Evolutionary conservation across 352 stramenopile species (phyloP), one percentile per base, ranked within the genome.

Genomic region (Thraustochytrium sp.): DNA sequence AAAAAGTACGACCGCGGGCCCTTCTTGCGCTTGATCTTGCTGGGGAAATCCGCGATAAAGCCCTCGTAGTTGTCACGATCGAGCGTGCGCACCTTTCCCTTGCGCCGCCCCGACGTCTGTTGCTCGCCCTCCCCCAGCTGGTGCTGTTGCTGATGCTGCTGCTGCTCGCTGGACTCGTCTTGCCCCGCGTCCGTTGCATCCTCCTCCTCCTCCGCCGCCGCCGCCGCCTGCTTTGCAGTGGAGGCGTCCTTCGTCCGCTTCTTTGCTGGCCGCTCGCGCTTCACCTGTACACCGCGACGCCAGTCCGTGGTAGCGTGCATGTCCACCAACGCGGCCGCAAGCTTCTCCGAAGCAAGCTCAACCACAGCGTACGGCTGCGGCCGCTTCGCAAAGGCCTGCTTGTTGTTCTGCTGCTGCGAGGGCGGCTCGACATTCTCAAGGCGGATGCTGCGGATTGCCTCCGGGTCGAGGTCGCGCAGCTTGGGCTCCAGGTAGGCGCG

Each of bases 11-110:
- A 61, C 23, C 68, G 48, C 48, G 53, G 48, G 5, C 44, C 53
- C 68, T 80, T 80, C 26, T 80, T 80, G 31, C 62, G 37, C 29
- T 75, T 51, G 3, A 54, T 51, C 31, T 80, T 80, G 48, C 53
- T 80, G 34, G 68, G 34, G 2, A 55, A 49, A 26, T 46, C 31
- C 29, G 68, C 68, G 26, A 80, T 80, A 31, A 80, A 80, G 38
- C 68, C 68, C 26, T 64, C 53, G 16, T 44, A 16, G 44, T 80
- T 80, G 26, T 61, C 53, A 36, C 40, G 4, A 26, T 80, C 68
- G 36, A 80, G 68, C 18, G 68, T 80, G 5, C 68, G 68, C 26
- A 80, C 26, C 68, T 63, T 80, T 0, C 68, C 68, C 46, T 44
- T 63, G 21, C 53, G 48, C 18, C 44, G 48, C 31, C 9, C 34